A percentile compares a stretch with the other conserved stretches of the same genome.
These are phyloP conservation scores for Ceratocystis destructans DNA, from an alignment of 2,329 filamentous ascomycete genomes.

Conservation along the genomic window DNA sequence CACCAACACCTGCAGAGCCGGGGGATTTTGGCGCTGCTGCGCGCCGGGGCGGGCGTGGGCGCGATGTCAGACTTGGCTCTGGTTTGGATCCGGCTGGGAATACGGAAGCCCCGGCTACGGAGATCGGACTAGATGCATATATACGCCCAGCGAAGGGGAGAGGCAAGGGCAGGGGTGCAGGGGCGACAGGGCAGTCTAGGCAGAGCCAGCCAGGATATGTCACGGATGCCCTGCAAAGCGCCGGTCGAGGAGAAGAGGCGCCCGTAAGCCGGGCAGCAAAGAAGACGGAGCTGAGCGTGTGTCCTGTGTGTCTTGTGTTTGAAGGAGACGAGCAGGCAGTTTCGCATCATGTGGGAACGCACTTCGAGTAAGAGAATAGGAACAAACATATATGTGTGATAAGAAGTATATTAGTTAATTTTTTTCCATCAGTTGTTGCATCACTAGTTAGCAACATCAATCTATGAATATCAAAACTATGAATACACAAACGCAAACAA, in stretches of 20 bases:
- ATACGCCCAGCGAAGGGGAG: slow-evolving; percentile 28
- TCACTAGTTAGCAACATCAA: neutral
- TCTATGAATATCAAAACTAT: neutral
- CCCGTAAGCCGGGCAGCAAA: neutral
- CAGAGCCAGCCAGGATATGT: neutral
- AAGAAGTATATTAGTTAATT: neutral
- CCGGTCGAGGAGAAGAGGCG: neutral
- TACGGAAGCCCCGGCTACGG: slow-evolving; percentile 26
- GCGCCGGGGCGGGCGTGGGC: slow-evolving; percentile 26
- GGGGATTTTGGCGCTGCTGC: slow-evolving; percentile 11
- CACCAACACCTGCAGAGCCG: slow-evolving; percentile 11
- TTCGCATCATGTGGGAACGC: slow-evolving; percentile 49
- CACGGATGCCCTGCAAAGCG: neutral
- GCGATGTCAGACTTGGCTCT: slow-evolving; percentile 27
- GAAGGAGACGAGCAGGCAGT: slow-evolving; percentile 56
- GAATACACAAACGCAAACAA: neutral
- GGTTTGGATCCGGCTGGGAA: slow-evolving; percentile 22
- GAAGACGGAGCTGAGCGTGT: slow-evolving; percentile 27
- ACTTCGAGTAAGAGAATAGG: slow-evolving; percentile 30
- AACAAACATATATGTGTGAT: neutral
- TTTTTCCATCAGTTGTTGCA: neutral
- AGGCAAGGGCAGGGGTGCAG: neutral
- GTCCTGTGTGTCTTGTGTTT: slow-evolving; percentile 53
- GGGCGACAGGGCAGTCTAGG: neutral
- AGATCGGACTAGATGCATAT: slow-evolving; percentile 38